These are phyloP conservation scores for Podila horticola DNA, from an alignment of 192 early-diverging fungal genomes.

Conservation along the genomic window DNA sequence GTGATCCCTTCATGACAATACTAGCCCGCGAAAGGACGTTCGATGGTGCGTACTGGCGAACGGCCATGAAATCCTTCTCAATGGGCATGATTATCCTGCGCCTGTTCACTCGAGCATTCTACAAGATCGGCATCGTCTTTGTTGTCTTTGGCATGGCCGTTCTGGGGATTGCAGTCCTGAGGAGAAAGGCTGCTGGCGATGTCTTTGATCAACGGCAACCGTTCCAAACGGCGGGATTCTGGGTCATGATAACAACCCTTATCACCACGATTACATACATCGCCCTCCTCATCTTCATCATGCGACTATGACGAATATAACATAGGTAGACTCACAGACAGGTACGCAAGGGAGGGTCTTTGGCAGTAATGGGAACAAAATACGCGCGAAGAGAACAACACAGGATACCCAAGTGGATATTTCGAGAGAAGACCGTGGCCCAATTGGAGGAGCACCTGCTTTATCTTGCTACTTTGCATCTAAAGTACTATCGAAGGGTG, in stretches of 20 bases:
- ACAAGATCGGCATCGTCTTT: slow-evolving; percentile 67
- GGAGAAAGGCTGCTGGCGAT: slow-evolving; percentile 57
- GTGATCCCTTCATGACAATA: neutral
- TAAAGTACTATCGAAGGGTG: slow-evolving; percentile 7
- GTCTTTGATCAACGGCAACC: slow-evolving; percentile 65
- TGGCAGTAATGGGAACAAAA: no score
- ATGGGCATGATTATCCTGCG: slow-evolving; percentile 64
- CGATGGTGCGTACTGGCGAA: slow-evolving; percentile 70
- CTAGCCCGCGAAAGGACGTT: slow-evolving; percentile 67
- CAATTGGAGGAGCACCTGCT: no score
- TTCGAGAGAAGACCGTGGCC: neutral
- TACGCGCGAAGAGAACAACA: no score
- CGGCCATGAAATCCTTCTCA: slow-evolving; percentile 62
- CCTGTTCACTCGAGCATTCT: slow-evolving; percentile 64
- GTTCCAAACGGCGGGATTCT: slow-evolving; percentile 64
- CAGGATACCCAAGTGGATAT: neutral
- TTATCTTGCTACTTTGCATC: neutral
- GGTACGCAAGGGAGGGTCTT: no score
- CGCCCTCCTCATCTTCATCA: slow-evolving; percentile 50
- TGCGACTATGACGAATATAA: slow-evolving; percentile 4
- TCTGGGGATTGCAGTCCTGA: slow-evolving; percentile 57
- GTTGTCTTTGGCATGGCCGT: slow-evolving; percentile 61
- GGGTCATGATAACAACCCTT: slow-evolving; percentile 59
- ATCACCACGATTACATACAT: slow-evolving; percentile 58
- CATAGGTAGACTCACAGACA: no score